Evolutionary conservation across 169 alveolate species (phyloP), one percentile per base, ranked within the genome.

Genomic region (Theileria luwenshuni): DNA sequence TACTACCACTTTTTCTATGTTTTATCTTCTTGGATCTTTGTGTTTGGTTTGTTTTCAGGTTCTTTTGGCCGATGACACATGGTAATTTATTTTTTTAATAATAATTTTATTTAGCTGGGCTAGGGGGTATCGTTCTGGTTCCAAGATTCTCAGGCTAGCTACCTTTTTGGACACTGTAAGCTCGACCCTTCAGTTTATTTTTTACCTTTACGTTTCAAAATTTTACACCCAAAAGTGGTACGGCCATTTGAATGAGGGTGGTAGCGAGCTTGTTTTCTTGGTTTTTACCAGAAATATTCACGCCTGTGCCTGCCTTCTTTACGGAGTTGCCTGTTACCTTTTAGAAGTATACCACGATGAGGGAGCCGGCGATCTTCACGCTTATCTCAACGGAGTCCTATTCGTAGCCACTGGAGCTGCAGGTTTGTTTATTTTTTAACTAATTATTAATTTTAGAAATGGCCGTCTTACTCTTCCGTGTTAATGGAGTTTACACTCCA

Each of bases 351-450:
- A 93, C 76, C 97, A 94, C 71, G 97, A 94, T 64, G 97, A 94
- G 59, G 97, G 97, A 5, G 97, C 96, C 17, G 97, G 97, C 2
- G 96, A 93, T 71, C 84, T 92, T 49, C 96, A 94, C 74, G 97
- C 97, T 32, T 94, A 94, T 84, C 93, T 94, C 71, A 94, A 94
- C 90, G 91, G 95, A 15, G 92, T 87, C 3, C 81, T 86, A 65
- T 90, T 92, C 80, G 94, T 85, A 1, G 74, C 90, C 45, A 92
- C 96, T 15, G 94, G 95, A 32, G 59, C 71, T 33, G 86, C 92
- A 61, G 96, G 96, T 92, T 76, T 19, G 84, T 60, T 32, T 0
- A 0, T 0, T 10, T 43, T 45, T 25, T 32, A 21, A 3, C 35
- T 23, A 19, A 2, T 19, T 13, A 54, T 8, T 35, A 13, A 23